These are phyloP conservation scores for Chrysosporium queenslandicum DNA, from an alignment of 2,329 filamentous ascomycete genomes.

Conservation along the genomic window DNA sequence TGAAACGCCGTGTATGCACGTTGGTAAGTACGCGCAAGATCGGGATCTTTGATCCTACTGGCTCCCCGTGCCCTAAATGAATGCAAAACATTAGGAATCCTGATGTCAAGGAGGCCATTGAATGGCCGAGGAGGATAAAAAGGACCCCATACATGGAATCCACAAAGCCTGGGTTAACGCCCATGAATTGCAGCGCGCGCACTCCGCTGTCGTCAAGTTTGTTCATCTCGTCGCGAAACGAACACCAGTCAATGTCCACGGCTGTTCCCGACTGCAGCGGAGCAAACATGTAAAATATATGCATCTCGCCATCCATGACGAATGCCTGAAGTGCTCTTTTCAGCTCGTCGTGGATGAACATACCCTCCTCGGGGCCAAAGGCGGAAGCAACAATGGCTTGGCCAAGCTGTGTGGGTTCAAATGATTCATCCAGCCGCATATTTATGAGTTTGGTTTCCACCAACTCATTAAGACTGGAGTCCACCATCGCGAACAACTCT, in stretches of 20 bases:
- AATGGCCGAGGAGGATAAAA: neutral
- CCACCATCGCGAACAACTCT: conserved; percentile 45
- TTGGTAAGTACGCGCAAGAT: conserved; percentile 53
- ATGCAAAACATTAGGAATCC: neutral
- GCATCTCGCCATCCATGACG: conserved; percentile 73
- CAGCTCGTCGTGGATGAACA: conserved; percentile 62
- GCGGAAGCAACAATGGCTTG: conserved; percentile 62
- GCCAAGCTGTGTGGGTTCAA: conserved; percentile 55
- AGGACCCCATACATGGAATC: conserved; percentile 51
- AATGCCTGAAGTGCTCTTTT: conserved; percentile 58
- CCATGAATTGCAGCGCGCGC: conserved; percentile 57
- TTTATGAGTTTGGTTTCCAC: conserved; percentile 47
- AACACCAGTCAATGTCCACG: conserved; percentile 57
- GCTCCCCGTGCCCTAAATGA: conserved; percentile 54
- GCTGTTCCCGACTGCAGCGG: conserved; percentile 48
- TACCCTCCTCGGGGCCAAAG: conserved; percentile 62
- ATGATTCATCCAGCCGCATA: conserved; percentile 43
- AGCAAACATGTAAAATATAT: conserved; percentile 67
- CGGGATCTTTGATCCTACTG: conserved; percentile 50
- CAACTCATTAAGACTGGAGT: conserved; percentile 52
- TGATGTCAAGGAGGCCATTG: neutral
- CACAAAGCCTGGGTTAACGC: conserved; percentile 56
- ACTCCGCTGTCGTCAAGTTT: conserved; percentile 59
- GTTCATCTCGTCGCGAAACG: conserved; percentile 63
- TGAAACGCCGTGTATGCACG: conserved; percentile 67